A percentile compares a stretch with the other conserved stretches of the same genome.
Evolutionary conservation across 2,329 filamentous ascomycete genomes (phyloP).

Genomic region (Fonsecaea pugnacius): DNA sequence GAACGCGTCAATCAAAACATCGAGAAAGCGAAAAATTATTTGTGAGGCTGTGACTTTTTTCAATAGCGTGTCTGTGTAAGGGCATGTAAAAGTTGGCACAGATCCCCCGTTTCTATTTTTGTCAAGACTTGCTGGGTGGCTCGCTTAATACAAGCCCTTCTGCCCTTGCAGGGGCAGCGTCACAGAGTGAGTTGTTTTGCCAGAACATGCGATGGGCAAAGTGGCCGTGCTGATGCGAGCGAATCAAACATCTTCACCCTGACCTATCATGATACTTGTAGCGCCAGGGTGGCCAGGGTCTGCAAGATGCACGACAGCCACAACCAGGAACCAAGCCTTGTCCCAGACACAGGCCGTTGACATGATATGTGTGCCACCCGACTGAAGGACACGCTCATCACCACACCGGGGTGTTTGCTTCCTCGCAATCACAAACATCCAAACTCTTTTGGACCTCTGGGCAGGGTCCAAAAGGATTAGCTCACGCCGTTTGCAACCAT

Average conservation of each 20-base stretch:
- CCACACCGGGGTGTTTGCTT: background rate
- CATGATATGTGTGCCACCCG: constrained; percentile 1
- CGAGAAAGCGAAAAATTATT: constrained; percentile 4
- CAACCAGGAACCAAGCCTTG: constrained; percentile 9
- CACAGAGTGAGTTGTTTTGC: constrained; percentile 10
- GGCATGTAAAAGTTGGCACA: constrained; percentile 4
- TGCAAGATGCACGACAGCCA: background rate
- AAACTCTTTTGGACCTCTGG: constrained; percentile 19
- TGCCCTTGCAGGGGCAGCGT: constrained; percentile 17
- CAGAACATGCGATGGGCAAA: constrained; percentile 1
- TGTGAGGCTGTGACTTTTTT: constrained; percentile 29
- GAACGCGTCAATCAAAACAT: constrained; percentile 8
- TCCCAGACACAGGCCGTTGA: background rate
- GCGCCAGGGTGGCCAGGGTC: background rate
- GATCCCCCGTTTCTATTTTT: constrained; percentile 29
- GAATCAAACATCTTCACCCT: constrained; percentile 3
- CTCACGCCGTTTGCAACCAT: background rate
- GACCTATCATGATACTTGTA: background rate
- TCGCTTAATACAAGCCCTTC: constrained; percentile 23
- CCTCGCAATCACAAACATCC: constrained; percentile 23
- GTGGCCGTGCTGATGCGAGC: constrained; percentile 15
- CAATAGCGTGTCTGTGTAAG: background rate
- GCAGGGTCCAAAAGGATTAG: background rate
- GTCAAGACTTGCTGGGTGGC: constrained; percentile 18
- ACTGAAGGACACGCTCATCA: constrained; percentile 4